Evolutionary conservation across 345 rosid species (phyloP).

Genomic region (Triadica sebifera): DNA sequence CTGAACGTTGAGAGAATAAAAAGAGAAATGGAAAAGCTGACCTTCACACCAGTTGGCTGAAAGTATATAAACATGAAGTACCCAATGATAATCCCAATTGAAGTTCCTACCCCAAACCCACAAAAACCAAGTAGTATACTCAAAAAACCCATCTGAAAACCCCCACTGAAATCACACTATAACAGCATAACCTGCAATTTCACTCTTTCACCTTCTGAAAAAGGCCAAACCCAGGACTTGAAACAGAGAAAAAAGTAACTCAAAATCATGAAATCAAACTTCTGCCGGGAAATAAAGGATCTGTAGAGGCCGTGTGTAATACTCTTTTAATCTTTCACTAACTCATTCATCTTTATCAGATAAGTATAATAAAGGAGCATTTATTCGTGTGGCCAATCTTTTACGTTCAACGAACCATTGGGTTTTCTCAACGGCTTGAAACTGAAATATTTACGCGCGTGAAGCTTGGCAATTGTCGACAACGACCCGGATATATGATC

Average conservation of each 20-base stretch:
- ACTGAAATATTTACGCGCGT: conserved; percentile 42
- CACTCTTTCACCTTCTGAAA: not conserved
- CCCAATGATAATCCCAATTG: conserved; percentile 65
- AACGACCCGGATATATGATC: conserved; percentile 25
- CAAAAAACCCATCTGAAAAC: conserved; percentile 55
- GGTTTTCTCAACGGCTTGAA: conserved; percentile 31
- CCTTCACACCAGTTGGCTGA: conserved; percentile 75
- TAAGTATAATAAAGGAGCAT: conserved; percentile 32
- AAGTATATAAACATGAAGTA: conserved; percentile 70
- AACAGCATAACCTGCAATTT: not conserved
- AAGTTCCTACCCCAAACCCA: conserved; percentile 83
- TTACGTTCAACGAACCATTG: conserved; percentile 32
- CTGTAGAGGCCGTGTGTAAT: not conserved
- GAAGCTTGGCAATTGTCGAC: conserved; percentile 34
- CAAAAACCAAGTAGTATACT: conserved; percentile 55
- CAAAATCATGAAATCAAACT: not conserved
- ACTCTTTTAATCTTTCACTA: not conserved
- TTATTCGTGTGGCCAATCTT: conserved; percentile 24
- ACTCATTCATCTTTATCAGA: conserved; percentile 17
- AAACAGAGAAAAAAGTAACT: not conserved
- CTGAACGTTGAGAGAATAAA: not conserved
- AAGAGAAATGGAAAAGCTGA: conserved; percentile 17
- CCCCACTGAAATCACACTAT: conserved; percentile 16
- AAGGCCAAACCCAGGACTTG: not conserved
- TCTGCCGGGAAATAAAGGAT: not conserved